A percentile compares a stretch with the other conserved stretches of the same genome.
phyloP scores from a whole-genome alignment of 345 rosid genomes.

The Trapa bicornis region DNA sequence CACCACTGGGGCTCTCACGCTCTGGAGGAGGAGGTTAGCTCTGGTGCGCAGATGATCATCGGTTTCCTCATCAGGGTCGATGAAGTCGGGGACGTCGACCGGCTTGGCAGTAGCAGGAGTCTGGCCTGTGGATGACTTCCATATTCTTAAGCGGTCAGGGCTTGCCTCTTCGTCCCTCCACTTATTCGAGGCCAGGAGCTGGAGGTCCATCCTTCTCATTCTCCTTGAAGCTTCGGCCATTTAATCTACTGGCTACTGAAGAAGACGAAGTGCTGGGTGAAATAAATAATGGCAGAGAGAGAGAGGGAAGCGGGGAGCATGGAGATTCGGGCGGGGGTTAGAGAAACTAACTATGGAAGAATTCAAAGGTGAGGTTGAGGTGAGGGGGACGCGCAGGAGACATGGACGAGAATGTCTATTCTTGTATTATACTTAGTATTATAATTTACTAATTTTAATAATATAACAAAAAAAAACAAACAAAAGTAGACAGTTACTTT shows the following conservation, averaged over 20 bases:
- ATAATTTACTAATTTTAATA: too few species aligned
- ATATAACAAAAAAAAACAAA: too few species aligned
- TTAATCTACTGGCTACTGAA: background rate
- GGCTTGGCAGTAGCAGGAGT: too few species aligned
- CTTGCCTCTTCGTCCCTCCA: background rate
- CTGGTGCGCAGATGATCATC: background rate
- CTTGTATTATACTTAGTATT: too few species aligned
- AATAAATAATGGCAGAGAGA: background rate
- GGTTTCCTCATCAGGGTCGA: background rate
- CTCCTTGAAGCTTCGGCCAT: background rate
- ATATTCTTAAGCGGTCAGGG: background rate
- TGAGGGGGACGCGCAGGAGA: background rate
- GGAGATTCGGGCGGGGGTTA: background rate
- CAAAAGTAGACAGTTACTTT: too few species aligned
- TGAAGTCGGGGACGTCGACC: background rate
- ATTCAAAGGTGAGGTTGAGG: background rate
- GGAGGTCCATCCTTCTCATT: background rate
- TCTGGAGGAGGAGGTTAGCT: background rate
- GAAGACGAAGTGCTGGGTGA: background rate
- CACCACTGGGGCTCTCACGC: conserved; percentile 16
- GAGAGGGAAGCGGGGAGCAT: background rate
- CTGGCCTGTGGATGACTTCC: background rate
- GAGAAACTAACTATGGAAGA: background rate
- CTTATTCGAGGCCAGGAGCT: background rate
- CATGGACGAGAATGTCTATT: too few species aligned